Conservation (phyloP, 352 stramenopile genomes). For the Thalassiosira ordinaria region DNA sequence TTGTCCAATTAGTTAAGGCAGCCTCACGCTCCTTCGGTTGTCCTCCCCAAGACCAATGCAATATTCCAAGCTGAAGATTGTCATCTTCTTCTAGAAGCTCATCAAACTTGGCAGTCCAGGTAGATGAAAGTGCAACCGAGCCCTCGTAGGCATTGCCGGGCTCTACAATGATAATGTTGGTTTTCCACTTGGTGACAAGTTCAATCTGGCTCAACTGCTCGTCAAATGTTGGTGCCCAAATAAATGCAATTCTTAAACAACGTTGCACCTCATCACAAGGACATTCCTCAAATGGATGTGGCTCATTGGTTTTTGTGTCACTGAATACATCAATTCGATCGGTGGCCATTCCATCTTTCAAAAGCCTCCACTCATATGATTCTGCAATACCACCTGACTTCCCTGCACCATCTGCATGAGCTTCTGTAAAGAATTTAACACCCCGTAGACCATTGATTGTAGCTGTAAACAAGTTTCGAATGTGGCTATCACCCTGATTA, state of each 20-base stretch:
- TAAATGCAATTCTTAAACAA: slow-evolving; percentile 44
- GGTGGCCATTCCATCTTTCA: slow-evolving; percentile 21
- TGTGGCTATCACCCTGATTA: slow-evolving; percentile 38
- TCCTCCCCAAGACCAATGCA: slow-evolving; percentile 42
- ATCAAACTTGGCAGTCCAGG: slow-evolving; percentile 39
- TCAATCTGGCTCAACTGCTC: slow-evolving; percentile 38
- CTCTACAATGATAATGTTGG: slow-evolving; percentile 42
- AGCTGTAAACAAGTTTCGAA: slow-evolving; percentile 54
- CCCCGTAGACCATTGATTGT: slow-evolving; percentile 51
- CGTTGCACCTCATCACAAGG: slow-evolving; percentile 30
- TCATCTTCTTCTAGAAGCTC: slow-evolving; percentile 16
- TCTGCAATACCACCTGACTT: slow-evolving; percentile 31
- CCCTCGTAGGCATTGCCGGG: slow-evolving; percentile 46
- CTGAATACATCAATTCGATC: slow-evolving; percentile 24
- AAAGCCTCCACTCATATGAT: slow-evolving; percentile 42
- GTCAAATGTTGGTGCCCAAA: slow-evolving; percentile 43
- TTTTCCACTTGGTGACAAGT: slow-evolving; percentile 25
- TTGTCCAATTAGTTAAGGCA: slow-evolving; percentile 18
- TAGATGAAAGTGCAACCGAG: not conserved
- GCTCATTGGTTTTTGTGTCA: slow-evolving; percentile 12
- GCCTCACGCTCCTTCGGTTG: slow-evolving; percentile 34
- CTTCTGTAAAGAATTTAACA: slow-evolving; percentile 31
- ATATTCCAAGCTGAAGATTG: slow-evolving; percentile 23
- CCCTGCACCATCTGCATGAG: slow-evolving; percentile 9
- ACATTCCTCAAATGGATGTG: slow-evolving; percentile 25